phyloP scores from a whole-genome alignment of 257 asterid genomes.

The Solanum lycopersicoides region DNA sequence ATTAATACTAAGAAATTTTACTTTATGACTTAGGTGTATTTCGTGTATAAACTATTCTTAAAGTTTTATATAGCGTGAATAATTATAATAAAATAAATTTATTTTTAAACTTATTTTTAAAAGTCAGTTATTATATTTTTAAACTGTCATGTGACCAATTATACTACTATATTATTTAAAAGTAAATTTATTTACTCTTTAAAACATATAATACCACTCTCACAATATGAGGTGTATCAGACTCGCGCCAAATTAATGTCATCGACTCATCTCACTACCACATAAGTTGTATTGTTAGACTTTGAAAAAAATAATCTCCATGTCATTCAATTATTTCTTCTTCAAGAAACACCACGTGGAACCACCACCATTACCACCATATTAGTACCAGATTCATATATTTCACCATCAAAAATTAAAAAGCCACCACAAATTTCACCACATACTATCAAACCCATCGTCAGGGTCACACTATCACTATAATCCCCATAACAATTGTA shows the following conservation, averaged over 20 bases:
- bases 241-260: fast-evolving
- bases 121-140: background rate
- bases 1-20: background rate
- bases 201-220: background rate
- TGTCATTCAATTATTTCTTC: background rate
- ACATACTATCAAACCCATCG: too few relatives aligned
- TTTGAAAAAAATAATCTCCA: background rate
- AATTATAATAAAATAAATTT: too few relatives aligned
- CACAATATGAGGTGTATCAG: background rate
- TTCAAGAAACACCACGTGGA: fast-evolving
- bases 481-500: background rate
- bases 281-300: fast-evolving
- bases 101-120: fast-evolving
- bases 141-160: background rate
- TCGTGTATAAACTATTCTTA: too few relatives aligned
- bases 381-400: background rate
- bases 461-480: background rate
- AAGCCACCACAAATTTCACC: fast-evolving
- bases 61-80: too few relatives aligned
- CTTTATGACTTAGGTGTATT: too few relatives aligned
- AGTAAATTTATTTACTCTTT: background rate
- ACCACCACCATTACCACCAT: fast-evolving
- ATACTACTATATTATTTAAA: fast-evolving
- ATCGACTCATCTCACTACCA: background rate
- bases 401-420: too few relatives aligned